Evolutionary conservation across 345 rosid genomes (phyloP).

Genomic region (Eucalyptus globulus): DNA sequence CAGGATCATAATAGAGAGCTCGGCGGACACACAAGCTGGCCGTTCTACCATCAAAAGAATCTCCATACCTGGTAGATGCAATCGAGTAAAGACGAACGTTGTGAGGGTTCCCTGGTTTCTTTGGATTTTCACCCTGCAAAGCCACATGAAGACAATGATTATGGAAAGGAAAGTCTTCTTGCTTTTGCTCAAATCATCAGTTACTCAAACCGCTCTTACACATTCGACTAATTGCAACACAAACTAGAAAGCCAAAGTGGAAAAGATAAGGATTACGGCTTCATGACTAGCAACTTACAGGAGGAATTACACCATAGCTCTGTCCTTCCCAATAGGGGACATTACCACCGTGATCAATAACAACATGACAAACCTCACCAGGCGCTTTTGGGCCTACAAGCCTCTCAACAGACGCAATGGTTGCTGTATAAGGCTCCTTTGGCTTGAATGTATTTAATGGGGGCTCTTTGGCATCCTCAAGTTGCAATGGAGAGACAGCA

Average conservation of each 20-base stretch:
- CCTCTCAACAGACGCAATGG: slow-evolving; percentile 89
- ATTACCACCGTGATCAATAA: slow-evolving; percentile 86
- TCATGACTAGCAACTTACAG: slow-evolving; percentile 43
- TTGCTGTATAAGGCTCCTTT: slow-evolving; percentile 89
- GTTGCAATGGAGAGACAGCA: slow-evolving; percentile 60
- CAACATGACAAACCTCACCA: slow-evolving; percentile 97
- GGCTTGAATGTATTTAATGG: slow-evolving; percentile 72
- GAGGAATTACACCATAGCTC: slow-evolving; percentile 97
- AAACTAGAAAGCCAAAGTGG: neutral
- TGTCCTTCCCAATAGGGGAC: slow-evolving; percentile 99
- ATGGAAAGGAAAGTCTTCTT: neutral
- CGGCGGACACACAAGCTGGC: slow-evolving; percentile 94
- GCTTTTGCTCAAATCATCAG: neutral
- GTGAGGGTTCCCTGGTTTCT: slow-evolving; percentile 82
- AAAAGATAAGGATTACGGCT: neutral
- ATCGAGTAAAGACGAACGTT: slow-evolving; percentile 94
- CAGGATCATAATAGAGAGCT: slow-evolving; percentile 88
- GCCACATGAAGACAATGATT: neutral
- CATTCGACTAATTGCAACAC: neutral
- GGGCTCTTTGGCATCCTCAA: slow-evolving; percentile 68
- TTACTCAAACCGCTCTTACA: neutral
- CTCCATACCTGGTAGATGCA: slow-evolving; percentile 93
- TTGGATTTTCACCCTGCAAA: slow-evolving; percentile 91
- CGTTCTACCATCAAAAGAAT: slow-evolving; percentile 83
- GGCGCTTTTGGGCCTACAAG: slow-evolving; percentile 88